phyloP scores from a whole-genome alignment of 1,139 yeast species.

The Eremothecium gossypii region DNA sequence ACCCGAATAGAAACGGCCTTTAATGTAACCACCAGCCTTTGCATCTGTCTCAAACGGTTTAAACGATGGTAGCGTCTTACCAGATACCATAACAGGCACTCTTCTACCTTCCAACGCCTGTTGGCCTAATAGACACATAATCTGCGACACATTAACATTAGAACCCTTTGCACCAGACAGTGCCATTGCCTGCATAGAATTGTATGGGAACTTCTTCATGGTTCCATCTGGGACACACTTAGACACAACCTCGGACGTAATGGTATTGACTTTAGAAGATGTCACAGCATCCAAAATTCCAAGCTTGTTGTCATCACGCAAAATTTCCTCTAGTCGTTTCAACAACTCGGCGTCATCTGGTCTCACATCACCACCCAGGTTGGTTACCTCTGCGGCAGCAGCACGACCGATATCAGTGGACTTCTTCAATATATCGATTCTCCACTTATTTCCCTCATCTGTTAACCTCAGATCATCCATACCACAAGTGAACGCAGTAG shows the following conservation, averaged over 20 bases:
- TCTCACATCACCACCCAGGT: conserved; percentile 49
- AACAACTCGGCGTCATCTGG: conserved; percentile 67
- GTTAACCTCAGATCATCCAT: conserved; percentile 97
- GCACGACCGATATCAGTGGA: conserved; percentile 77
- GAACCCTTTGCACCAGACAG: conserved; percentile 99
- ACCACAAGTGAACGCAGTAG: conserved; percentile 96
- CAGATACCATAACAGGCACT: conserved; percentile 98
- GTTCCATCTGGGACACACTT: conserved; percentile 96
- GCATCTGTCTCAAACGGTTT: conserved; percentile 96
- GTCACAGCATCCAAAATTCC: conserved; percentile 95
- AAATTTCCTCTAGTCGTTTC: conserved; percentile 85
- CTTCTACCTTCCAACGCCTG: conserved; percentile 99
- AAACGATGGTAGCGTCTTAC: conserved; percentile 94
- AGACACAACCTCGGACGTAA: conserved; percentile 87
- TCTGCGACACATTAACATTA: conserved; percentile 95
- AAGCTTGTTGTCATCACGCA: conserved; percentile 85
- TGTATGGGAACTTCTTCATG: conserved; percentile 88
- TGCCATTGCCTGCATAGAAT: conserved; percentile 99
- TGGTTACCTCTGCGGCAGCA: conserved; percentile 93
- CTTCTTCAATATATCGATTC: conserved; percentile 68
- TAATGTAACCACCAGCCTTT: conserved; percentile 96
- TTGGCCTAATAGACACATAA: conserved; percentile 98
- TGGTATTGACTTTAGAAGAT: conserved; percentile 83
- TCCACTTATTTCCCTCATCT: conserved; percentile 81
- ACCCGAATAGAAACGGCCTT: conserved; percentile 96